Percentiles rank a stretch among this genome's conserved stretches.
Evolutionary conservation across 768 basidiomycete genomes (phyloP).

Genomic region (Roridomyces roridus): DNA sequence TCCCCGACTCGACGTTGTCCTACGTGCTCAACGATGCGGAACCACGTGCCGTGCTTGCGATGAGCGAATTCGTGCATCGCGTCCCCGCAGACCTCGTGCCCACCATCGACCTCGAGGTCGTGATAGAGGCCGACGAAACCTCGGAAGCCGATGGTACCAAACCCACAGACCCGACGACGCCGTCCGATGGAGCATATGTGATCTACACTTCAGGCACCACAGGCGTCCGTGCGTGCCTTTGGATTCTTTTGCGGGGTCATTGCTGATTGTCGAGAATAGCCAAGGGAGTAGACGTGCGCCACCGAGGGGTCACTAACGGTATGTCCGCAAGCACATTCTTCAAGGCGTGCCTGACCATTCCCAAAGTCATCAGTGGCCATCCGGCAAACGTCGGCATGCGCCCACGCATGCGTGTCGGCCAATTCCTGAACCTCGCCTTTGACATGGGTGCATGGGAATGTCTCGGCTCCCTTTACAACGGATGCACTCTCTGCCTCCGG

Average conservation of each 20-base stretch:
- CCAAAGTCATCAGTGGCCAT: constrained; percentile 24
- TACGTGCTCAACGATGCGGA: constrained; percentile 47
- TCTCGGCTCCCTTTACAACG: constrained; percentile 49
- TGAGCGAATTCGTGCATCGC: constrained; percentile 37
- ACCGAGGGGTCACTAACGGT: constrained; percentile 42
- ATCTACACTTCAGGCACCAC: constrained; percentile 60
- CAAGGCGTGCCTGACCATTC: not conserved
- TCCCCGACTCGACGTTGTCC: constrained; percentile 49
- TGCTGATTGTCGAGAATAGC: no score
- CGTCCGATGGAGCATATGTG: constrained; percentile 44
- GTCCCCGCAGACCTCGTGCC: constrained; percentile 24
- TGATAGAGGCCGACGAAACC: constrained; percentile 24
- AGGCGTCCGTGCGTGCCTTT: no score
- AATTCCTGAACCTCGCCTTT: constrained; percentile 52
- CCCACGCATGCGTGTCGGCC: constrained; percentile 46
- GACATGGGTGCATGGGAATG: constrained; percentile 58
- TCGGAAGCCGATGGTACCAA: constrained; percentile 20
- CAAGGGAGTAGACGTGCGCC: constrained; percentile 54
- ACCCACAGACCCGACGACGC: constrained; percentile 28
- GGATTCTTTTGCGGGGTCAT: no score
- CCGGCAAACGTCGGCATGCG: constrained; percentile 51
- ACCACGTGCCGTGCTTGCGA: constrained; percentile 42
- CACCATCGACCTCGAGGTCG: constrained; percentile 27
- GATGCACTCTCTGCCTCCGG: constrained; percentile 50
- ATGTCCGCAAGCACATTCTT: constrained; percentile 26